phyloP scores from a whole-genome alignment of 345 rosid genomes.

The Citrus hindsii region DNA sequence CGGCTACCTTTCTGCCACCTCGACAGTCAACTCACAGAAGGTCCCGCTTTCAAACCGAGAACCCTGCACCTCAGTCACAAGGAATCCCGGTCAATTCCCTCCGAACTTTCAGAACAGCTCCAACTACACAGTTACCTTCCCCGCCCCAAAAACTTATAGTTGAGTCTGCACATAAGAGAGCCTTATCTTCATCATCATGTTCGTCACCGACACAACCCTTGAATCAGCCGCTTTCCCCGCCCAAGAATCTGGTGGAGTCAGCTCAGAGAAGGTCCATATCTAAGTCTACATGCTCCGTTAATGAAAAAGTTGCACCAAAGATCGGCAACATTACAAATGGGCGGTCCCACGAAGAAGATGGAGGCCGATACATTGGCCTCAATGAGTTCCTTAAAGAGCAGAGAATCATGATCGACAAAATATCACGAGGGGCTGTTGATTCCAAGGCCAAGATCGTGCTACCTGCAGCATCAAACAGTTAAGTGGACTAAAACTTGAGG shows the following conservation, averaged over 20 bases:
- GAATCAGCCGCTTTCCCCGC: constrained; percentile 41
- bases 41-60: constrained; percentile 46
- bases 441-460: constrained; percentile 45
- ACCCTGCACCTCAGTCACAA: constrained; percentile 18
- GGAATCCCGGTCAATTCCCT: constrained; percentile 28
- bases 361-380: constrained; percentile 19
- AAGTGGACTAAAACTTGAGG: constrained; percentile 4
- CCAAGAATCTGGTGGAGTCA: constrained; percentile 51
- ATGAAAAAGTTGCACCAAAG: constrained; percentile 25
- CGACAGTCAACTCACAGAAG: constrained; percentile 35
- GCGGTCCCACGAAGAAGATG: constrained; percentile 24
- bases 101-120: constrained; percentile 26
- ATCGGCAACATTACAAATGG: constrained; percentile 6
- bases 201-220: constrained; percentile 9
- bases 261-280: constrained; percentile 43
- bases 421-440: constrained; percentile 31
- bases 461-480: constrained; percentile 64
- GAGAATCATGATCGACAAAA: constrained; percentile 37
- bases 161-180: constrained; percentile 38
- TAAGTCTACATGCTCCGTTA: constrained; percentile 44
- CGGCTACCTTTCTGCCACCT: constrained; percentile 31
- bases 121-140: constrained; percentile 36
- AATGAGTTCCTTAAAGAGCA: constrained; percentile 52
- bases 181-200: constrained; percentile 37
- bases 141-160: constrained; percentile 35